Evolutionary conservation across 2,329 filamentous ascomycete genomes (phyloP).

Genomic region (Trichoderma polysporum): DNA sequence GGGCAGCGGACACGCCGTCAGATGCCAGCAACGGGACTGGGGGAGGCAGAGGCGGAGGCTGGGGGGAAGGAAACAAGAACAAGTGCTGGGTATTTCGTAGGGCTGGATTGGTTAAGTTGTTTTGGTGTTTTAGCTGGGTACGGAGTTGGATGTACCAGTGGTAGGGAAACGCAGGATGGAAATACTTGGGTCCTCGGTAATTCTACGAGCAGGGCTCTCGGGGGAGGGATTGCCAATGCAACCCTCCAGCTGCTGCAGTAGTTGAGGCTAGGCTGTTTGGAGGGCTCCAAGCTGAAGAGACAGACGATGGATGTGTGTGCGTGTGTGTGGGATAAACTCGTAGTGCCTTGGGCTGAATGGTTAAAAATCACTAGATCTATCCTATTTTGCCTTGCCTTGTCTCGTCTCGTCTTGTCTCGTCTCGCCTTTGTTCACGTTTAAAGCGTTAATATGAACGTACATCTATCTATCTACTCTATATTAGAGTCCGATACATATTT

Average conservation of each 20-base stretch:
- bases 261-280: background rate
- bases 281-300: background rate
- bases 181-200: background rate
- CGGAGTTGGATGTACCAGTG: background rate
- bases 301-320: background rate
- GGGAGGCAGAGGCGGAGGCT: background rate
- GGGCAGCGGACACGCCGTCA: background rate
- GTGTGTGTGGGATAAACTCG: background rate
- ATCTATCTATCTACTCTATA: too few relatives aligned
- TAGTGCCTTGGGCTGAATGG: conserved; percentile 13
- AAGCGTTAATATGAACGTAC: too few relatives aligned
- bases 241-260: background rate
- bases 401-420: too few relatives aligned
- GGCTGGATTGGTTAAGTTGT: background rate
- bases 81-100: background rate
- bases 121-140: background rate
- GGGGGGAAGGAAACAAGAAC: too few relatives aligned
- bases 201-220: conserved; percentile 11
- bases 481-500: too few relatives aligned
- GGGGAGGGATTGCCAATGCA: conserved; percentile 7
- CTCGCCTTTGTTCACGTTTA: too few relatives aligned
- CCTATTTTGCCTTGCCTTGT: too few relatives aligned
- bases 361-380: too few relatives aligned
- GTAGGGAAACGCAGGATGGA: background rate
- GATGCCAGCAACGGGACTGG: background rate